These are phyloP conservation scores for Carex myosuroides DNA, from an alignment of 176 grass and related monocot species.

Conservation along the genomic window DNA sequence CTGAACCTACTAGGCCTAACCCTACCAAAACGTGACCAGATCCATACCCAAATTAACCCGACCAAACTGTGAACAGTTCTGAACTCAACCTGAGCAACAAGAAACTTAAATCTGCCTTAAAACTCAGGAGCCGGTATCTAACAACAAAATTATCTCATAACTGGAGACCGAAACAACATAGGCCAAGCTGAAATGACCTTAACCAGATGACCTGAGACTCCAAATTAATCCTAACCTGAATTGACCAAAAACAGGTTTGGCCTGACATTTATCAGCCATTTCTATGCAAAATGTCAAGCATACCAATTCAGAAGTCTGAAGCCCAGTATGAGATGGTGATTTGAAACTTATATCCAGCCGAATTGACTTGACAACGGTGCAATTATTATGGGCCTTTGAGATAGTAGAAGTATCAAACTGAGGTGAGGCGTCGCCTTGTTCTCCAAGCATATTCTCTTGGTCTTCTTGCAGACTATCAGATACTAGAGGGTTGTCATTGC, in stretches of 20 bases:
- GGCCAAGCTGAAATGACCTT: background rate
- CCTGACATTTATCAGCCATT: conserved; percentile 5
- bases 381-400: conserved; percentile 52
- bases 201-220: background rate
- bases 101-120: background rate
- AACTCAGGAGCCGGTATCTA: background rate
- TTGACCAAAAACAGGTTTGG: background rate
- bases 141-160: background rate
- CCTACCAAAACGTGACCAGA: background rate
- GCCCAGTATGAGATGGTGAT: conserved; percentile 88
- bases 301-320: conserved; percentile 93
- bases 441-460: conserved; percentile 36
- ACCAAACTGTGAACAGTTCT: background rate
- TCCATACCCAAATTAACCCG: background rate
- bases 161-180: background rate
- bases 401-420: conserved; percentile 49
- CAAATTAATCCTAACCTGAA: background rate
- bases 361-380: conserved; percentile 55
- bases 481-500: conserved; percentile 57
- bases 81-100: background rate
- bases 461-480: conserved; percentile 60
- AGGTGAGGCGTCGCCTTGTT: conserved; percentile 37
- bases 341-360: conserved; percentile 99
- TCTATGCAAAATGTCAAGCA: background rate
- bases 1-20: background rate